Conservation (phyloP, 306 rosid genomes). For the Herpetospermum pedunculosum region DNA sequence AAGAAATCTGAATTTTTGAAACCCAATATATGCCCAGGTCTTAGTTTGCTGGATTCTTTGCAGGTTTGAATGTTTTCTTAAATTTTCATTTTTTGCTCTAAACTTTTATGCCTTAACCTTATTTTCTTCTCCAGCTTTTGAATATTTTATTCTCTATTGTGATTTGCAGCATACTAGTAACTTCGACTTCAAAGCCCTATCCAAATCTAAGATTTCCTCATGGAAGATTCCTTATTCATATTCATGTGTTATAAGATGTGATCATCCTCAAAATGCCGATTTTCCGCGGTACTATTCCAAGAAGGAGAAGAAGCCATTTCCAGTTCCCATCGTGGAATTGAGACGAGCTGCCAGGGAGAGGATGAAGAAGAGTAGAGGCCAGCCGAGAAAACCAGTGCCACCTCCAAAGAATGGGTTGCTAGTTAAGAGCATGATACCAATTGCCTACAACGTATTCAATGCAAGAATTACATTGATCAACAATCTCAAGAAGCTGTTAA, state of each 20-base stretch:
- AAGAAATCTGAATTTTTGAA: slow-evolving; percentile 20
- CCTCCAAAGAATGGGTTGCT: slow-evolving; percentile 79
- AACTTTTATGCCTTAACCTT: neutral
- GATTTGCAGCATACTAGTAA: slow-evolving; percentile 21
- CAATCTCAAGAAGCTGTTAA: slow-evolving; percentile 80
- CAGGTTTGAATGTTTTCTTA: slow-evolving; percentile 34
- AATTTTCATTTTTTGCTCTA: neutral
- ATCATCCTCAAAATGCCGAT: slow-evolving; percentile 74
- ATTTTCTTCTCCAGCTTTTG: neutral
- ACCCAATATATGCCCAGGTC: slow-evolving; percentile 18
- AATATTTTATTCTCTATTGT: neutral
- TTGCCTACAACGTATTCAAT: slow-evolving; percentile 65
- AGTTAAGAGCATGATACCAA: slow-evolving; percentile 66
- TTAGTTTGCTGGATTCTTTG: slow-evolving; percentile 37
- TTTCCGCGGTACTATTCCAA: slow-evolving; percentile 56
- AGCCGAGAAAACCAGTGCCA: slow-evolving; percentile 46
- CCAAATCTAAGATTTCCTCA: slow-evolving; percentile 18
- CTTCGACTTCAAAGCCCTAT: slow-evolving; percentile 20
- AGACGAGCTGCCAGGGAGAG: slow-evolving; percentile 97
- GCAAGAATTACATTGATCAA: slow-evolving; percentile 69
- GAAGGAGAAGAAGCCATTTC: slow-evolving; percentile 86
- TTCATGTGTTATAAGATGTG: slow-evolving; percentile 29
- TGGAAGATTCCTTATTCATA: slow-evolving; percentile 18
- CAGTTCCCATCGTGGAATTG: slow-evolving; percentile 67
- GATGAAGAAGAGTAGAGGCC: slow-evolving; percentile 52